phyloP scores from a whole-genome alignment of 106 monocot species.

The Phalaenopsis aphrodite region DNA sequence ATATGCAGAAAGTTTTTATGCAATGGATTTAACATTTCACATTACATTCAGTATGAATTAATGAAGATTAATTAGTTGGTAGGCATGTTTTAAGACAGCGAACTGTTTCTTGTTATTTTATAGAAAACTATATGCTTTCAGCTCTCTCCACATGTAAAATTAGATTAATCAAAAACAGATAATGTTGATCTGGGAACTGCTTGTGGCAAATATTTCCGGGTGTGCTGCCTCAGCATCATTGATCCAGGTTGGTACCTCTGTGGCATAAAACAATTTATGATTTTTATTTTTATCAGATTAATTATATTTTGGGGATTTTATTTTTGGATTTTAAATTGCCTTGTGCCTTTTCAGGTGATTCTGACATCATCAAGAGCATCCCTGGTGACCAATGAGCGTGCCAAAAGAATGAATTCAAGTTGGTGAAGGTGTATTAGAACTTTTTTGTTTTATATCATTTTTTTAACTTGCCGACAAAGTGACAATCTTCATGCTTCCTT shows the following conservation, averaged over 20 bases:
- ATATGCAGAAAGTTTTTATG: no score
- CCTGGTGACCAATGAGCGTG: slow-evolving; percentile 33
- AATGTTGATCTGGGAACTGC: slow-evolving; percentile 61
- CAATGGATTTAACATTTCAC: no score
- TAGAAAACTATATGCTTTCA: no score
- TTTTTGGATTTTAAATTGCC: background rate
- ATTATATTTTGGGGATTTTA: background rate
- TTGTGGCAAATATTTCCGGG: slow-evolving; percentile 52
- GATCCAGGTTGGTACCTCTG: slow-evolving; percentile 32
- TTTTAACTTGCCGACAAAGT: no score
- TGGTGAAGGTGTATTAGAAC: background rate
- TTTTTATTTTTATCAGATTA: background rate
- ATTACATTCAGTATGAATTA: no score
- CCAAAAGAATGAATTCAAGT: background rate
- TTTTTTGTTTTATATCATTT: background rate
- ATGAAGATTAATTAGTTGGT: no score
- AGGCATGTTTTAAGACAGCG: no score
- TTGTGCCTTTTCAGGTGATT: slow-evolving; percentile 23
- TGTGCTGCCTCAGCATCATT: slow-evolving; percentile 63
- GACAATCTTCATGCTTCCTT: background rate
- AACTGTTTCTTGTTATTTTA: no score
- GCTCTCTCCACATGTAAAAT: no score
- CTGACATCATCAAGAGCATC: slow-evolving; percentile 36
- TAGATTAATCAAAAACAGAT: slow-evolving; percentile 17
- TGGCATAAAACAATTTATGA: background rate